Evolutionary conservation across 495 filamentous ascomycete species (phyloP), one percentile per base, ranked within the genome.

Genomic region (Penicillium paxilli): DNA sequence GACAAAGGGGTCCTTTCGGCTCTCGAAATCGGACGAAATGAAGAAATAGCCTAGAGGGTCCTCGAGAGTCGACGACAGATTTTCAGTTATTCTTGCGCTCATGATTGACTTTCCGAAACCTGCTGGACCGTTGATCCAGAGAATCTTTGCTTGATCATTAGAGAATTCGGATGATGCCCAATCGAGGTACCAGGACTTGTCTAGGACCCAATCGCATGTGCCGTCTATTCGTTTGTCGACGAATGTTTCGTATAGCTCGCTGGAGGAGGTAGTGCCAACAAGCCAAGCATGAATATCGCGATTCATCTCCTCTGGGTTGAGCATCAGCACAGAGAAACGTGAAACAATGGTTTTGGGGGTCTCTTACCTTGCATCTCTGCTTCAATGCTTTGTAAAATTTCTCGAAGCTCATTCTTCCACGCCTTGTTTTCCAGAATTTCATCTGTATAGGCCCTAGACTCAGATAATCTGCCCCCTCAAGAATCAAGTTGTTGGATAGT

Each of bases 101-200:
- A 52, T 17, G 11, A 52, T 38, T 0, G 50, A 52, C 20, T 46
- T 52, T 52, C 50, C 50, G 38, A 52, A 52, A 20, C 50, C 50
- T 7, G 50, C 50, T 17, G 50, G 41, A 3, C 50, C 50, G 17
- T 52, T 52, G 2, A 52, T 46, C 50, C 50, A 52, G 16, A 52
- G 50, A 3, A 46, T 33, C 17, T 52, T 52, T 24, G 50, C 41
- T 10, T 20, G 26, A 4, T 38, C 19, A 5, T 16, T 12, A 5
- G 40, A 14, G 20, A 52, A 52, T 6, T 46, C 26, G 3, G 42
- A 25, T 4, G 26, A 35, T 11, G 42, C 16, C 50, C 50, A 52
- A 35, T 52, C 20, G n/a, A 23, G 17, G 14, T 46, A 52, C 50
- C 50, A 52, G 14, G 8, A 5, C 20, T 16, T 24, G 32, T 16